Evolutionary conservation across 2,329 filamentous ascomycete genomes (phyloP).

Genomic region (Sarocladium oryzae): DNA sequence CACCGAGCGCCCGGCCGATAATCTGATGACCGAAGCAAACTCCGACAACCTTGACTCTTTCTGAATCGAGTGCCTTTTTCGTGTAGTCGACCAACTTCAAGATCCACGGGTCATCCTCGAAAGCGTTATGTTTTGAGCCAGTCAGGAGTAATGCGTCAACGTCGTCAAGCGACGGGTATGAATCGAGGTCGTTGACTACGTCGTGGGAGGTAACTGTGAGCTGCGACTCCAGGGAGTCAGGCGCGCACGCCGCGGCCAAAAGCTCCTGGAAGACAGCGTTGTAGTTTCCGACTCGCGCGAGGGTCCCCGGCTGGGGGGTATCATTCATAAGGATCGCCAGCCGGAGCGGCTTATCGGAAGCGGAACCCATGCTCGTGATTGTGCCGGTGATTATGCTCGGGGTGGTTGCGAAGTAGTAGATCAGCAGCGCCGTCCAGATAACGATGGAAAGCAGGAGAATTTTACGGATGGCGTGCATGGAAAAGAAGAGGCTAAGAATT

Average conservation of each 20-base stretch:
- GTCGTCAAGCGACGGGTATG: not conserved
- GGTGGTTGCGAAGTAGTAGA: not conserved
- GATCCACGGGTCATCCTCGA: constrained; percentile 38
- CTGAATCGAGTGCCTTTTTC: constrained; percentile 22
- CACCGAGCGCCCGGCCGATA: constrained; percentile 34
- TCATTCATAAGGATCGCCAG: constrained; percentile 8
- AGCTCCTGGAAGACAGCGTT: not conserved
- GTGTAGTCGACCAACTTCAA: constrained; percentile 33
- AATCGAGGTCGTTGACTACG: constrained; percentile 3
- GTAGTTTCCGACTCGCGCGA: constrained; percentile 7
- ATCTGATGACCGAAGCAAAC: constrained; percentile 46
- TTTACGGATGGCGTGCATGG: constrained; percentile 1
- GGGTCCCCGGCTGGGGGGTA: constrained; percentile 4
- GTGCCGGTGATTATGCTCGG: not conserved
- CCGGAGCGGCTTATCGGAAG: not conserved
- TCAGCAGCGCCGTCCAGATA: not conserved
- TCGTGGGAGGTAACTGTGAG: constrained; percentile 6
- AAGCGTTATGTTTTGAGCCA: constrained; percentile 28
- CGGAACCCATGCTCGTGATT: not conserved
- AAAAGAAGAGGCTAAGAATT: not conserved
- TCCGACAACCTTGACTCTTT: constrained; percentile 35
- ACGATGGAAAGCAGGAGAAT: not conserved
- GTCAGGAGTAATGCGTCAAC: constrained; percentile 3
- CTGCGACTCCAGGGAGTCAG: not conserved
- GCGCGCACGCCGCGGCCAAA: not conserved